Percentiles rank a stretch among this genome's conserved stretches.
Conservation (phyloP, 73 alveolate species). For the Loxodes magnus region DNA sequence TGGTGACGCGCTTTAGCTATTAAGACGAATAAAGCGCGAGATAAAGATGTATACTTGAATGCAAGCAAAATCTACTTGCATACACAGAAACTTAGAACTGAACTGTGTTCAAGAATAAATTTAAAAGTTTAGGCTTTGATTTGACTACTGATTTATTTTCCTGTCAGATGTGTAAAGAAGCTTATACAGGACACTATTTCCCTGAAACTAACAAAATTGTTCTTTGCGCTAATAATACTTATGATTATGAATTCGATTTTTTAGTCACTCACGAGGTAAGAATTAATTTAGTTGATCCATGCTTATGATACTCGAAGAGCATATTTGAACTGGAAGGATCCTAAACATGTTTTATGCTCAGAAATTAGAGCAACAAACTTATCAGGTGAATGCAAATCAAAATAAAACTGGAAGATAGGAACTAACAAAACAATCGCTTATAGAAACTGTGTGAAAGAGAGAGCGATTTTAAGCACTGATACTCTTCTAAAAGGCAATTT, state of each 20-base stretch:
- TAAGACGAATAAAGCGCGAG: too few relatives aligned
- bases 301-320: conserved; percentile 13
- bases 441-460: neutral
- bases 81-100: too few relatives aligned
- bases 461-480: neutral
- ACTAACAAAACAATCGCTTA: neutral
- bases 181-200: conserved; percentile 2
- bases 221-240: conserved; percentile 3
- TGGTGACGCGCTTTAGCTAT: too few relatives aligned
- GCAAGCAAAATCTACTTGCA: too few relatives aligned
- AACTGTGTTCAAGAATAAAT: too few relatives aligned
- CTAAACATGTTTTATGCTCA: neutral
- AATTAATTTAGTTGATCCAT: too few relatives aligned
- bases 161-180: conserved; percentile 3
- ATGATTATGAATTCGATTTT: neutral
- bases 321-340: neutral
- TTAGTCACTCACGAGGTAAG: neutral
- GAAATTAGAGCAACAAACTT: conserved; percentile 4
- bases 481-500: too few relatives aligned
- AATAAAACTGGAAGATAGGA: neutral
- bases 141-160: conserved; percentile 4
- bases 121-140: neutral
- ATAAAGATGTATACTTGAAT: too few relatives aligned
- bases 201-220: neutral
- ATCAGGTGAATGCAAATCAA: neutral